phyloP scores from a whole-genome alignment of 1,284 basidiomycete species.

The Blastosporella zonata region DNA sequence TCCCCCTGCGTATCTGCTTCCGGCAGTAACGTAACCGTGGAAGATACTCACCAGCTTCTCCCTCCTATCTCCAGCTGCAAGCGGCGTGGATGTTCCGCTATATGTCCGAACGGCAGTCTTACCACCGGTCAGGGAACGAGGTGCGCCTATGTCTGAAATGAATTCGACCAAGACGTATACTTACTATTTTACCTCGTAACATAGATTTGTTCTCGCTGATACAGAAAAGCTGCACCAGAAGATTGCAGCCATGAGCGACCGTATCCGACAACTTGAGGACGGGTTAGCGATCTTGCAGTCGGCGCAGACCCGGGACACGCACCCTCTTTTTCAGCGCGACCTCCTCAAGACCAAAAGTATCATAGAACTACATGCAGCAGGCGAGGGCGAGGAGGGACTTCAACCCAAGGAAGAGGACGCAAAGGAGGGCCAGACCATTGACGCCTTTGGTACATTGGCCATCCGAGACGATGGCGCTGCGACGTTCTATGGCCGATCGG shows the following conservation, averaged over 20 bases:
- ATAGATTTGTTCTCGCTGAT: constrained; percentile 73
- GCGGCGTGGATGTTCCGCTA: constrained; percentile 68
- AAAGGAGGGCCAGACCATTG: constrained; percentile 48
- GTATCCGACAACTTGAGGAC: constrained; percentile 74
- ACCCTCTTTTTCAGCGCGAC: constrained; percentile 62
- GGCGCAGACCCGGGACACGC: constrained; percentile 44
- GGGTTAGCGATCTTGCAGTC: constrained; percentile 61
- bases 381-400: constrained; percentile 33
- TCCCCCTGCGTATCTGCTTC: background rate
- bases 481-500: constrained; percentile 64
- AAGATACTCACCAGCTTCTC: background rate
- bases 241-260: constrained; percentile 69
- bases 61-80: constrained; percentile 43
- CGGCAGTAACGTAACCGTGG: background rate
- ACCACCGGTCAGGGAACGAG: constrained; percentile 74
- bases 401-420: constrained; percentile 34
- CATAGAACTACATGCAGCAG: constrained; percentile 57
- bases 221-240: constrained; percentile 73
- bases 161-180: background rate
- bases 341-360: constrained; percentile 68
- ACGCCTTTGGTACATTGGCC: constrained; percentile 62
- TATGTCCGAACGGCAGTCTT: constrained; percentile 73
- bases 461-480: constrained; percentile 60
- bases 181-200: background rate
- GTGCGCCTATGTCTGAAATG: constrained; percentile 30